Conservation (phyloP, 2,329 filamentous ascomycete genomes). For the Venturia nashicola region DNA sequence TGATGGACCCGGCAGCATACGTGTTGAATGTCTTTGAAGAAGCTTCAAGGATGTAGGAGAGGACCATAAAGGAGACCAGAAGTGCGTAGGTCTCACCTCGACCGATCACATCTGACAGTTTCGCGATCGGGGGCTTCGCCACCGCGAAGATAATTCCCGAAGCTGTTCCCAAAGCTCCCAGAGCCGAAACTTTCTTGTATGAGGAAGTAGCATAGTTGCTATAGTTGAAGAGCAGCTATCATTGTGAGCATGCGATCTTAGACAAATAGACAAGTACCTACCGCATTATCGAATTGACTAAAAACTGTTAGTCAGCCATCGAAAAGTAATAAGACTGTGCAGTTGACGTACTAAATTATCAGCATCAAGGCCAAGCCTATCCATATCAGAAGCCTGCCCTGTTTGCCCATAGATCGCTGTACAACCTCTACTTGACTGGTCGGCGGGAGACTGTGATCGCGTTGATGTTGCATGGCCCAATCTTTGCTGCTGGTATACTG, state of each 20-base stretch:
- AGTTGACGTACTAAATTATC: slow-evolving; percentile 12
- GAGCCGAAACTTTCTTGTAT: slow-evolving; percentile 24
- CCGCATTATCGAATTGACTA: neutral
- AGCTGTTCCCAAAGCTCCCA: slow-evolving; percentile 25
- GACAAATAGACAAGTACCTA: slow-evolving; percentile 16
- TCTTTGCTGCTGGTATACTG: neutral
- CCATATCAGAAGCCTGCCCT: neutral
- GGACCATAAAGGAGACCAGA: slow-evolving; percentile 23
- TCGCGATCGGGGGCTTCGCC: slow-evolving; percentile 30
- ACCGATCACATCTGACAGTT: slow-evolving; percentile 31
- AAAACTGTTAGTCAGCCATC: neutral
- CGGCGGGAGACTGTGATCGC: neutral
- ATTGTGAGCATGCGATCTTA: slow-evolving; percentile 24
- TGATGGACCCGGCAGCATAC: slow-evolving; percentile 26
- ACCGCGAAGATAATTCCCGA: slow-evolving; percentile 27
- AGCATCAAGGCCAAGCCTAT: slow-evolving; percentile 11
- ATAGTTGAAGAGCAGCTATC: slow-evolving; percentile 19
- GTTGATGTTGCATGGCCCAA: neutral
- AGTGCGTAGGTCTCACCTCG: slow-evolving; percentile 26
- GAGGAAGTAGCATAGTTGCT: slow-evolving; percentile 29
- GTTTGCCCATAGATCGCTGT: neutral
- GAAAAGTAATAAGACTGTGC: neutral
- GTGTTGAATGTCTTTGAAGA: slow-evolving; percentile 22
- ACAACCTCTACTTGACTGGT: neutral
- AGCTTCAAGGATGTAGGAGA: slow-evolving; percentile 28